Conservation (phyloP, 176 grass and related monocot species). For the Poa annua region DNA sequence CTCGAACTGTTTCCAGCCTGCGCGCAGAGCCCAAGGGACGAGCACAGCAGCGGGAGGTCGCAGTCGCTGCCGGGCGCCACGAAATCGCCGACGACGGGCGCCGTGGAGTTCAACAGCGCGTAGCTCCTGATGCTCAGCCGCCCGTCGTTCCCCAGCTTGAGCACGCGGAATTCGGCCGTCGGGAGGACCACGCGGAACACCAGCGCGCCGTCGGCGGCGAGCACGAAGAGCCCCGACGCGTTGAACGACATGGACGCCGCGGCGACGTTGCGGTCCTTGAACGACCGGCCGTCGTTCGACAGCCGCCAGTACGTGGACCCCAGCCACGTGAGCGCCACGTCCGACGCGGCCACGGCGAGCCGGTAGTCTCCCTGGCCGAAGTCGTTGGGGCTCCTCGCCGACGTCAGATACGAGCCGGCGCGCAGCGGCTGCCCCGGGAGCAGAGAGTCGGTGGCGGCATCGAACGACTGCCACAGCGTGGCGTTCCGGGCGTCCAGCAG, state of each 20-base stretch:
- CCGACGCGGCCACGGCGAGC: slow-evolving; percentile 32
- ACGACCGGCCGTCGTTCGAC: slow-evolving; percentile 59
- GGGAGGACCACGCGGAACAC: slow-evolving; percentile 47
- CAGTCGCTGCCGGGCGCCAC: slow-evolving; percentile 57
- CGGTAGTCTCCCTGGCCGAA: slow-evolving; percentile 58
- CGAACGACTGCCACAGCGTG: slow-evolving; percentile 85
- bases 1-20: slow-evolving; percentile 47
- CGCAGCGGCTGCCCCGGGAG: slow-evolving; percentile 60
- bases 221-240: slow-evolving; percentile 55
- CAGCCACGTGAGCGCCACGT: slow-evolving; percentile 62
- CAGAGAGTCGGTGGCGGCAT: slow-evolving; percentile 65
- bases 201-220: slow-evolving; percentile 41
- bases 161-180: slow-evolving; percentile 53
- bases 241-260: slow-evolving; percentile 66
- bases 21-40: slow-evolving; percentile 56
- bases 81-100: slow-evolving; percentile 45
- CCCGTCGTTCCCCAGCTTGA: slow-evolving; percentile 57
- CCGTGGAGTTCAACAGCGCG: slow-evolving; percentile 62
- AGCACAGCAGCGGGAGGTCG: slow-evolving; percentile 65
- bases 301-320: slow-evolving; percentile 69
- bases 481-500: slow-evolving; percentile 60
- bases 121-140: slow-evolving; percentile 61
- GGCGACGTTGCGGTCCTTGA: slow-evolving; percentile 49
- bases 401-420: slow-evolving; percentile 50
- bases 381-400: slow-evolving; percentile 30